Evolutionary conservation across 169 alveolate species (phyloP).

Genomic region (Plasmodium yoelii): DNA sequence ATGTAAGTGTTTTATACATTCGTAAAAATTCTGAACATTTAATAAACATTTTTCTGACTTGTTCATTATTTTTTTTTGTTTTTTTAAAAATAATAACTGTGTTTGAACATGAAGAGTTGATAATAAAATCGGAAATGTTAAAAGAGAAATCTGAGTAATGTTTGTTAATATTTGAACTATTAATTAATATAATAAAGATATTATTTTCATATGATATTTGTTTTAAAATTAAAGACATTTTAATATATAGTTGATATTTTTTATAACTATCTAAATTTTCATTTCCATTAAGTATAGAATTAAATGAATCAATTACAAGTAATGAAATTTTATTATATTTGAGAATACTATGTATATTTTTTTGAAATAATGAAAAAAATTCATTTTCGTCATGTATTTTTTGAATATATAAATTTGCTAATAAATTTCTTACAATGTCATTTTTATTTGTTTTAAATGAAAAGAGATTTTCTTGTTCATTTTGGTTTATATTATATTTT

Average conservation of each 20-base stretch:
- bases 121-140: slow-evolving; percentile 18
- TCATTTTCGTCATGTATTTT: slow-evolving; percentile 54
- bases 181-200: slow-evolving; percentile 36
- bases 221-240: slow-evolving; percentile 30
- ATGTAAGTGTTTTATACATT: slow-evolving; percentile 27
- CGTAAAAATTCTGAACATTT: slow-evolving; percentile 43
- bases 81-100: slow-evolving; percentile 32
- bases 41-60: slow-evolving; percentile 12
- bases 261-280: slow-evolving; percentile 18
- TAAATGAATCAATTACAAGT: slow-evolving; percentile 51
- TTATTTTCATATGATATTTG: slow-evolving; percentile 40
- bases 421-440: neutral
- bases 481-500: neutral
- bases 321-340: slow-evolving; percentile 42
- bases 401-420: slow-evolving; percentile 52
- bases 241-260: slow-evolving; percentile 17
- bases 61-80: slow-evolving; percentile 17
- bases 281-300: slow-evolving; percentile 33
- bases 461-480: neutral
- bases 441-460: neutral
- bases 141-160: slow-evolving; percentile 7
- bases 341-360: slow-evolving; percentile 24
- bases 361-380: slow-evolving; percentile 40
- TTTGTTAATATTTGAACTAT: slow-evolving; percentile 19
- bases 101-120: slow-evolving; percentile 26